A percentile compares a stretch with the other conserved stretches of the same genome.
Conservation (phyloP, 495 filamentous ascomycete genomes). For the Pyrenula aspistea region DNA sequence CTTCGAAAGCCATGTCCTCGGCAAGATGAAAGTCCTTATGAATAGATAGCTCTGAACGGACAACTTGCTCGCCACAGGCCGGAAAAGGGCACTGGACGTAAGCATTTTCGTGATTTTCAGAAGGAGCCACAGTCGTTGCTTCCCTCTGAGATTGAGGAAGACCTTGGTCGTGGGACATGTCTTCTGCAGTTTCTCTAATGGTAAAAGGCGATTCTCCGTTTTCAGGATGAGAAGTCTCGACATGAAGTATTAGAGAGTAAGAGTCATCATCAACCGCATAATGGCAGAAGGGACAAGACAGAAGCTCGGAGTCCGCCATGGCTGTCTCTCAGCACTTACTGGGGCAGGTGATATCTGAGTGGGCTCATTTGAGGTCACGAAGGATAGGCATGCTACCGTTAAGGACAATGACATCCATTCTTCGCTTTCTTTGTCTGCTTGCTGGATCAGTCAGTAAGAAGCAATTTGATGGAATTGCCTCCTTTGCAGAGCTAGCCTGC, state of each 20-base stretch:
- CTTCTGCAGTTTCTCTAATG: constrained; percentile 16
- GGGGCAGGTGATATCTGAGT: too few species aligned
- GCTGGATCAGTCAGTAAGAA: too few species aligned
- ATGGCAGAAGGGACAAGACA: constrained; percentile 40
- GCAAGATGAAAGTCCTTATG: constrained; percentile 66
- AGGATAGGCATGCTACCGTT: too few species aligned
- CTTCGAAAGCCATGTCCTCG: constrained; percentile 41
- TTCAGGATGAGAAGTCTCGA: constrained; percentile 41
- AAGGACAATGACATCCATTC: too few species aligned
- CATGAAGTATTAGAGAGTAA: constrained; percentile 39
- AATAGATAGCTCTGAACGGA: constrained; percentile 46
- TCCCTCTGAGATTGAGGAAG: constrained; percentile 6
- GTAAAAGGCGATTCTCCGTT: constrained; percentile 44
- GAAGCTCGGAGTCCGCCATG: too few species aligned
- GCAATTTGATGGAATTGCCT: too few species aligned
- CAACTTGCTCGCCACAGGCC: constrained; percentile 60
- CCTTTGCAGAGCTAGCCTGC: too few species aligned
- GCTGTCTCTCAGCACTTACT: too few species aligned
- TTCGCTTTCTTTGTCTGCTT: too few species aligned
- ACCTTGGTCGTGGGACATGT: constrained; percentile 7
- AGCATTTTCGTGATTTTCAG: constrained; percentile 18
- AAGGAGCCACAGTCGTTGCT: constrained; percentile 1
- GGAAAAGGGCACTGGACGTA: constrained; percentile 55
- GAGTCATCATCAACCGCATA: constrained; percentile 33
- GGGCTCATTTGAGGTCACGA: too few species aligned